These are phyloP conservation scores for Phlegmacium glaucopus DNA, from an alignment of 768 basidiomycete genomes.

Conservation along the genomic window DNA sequence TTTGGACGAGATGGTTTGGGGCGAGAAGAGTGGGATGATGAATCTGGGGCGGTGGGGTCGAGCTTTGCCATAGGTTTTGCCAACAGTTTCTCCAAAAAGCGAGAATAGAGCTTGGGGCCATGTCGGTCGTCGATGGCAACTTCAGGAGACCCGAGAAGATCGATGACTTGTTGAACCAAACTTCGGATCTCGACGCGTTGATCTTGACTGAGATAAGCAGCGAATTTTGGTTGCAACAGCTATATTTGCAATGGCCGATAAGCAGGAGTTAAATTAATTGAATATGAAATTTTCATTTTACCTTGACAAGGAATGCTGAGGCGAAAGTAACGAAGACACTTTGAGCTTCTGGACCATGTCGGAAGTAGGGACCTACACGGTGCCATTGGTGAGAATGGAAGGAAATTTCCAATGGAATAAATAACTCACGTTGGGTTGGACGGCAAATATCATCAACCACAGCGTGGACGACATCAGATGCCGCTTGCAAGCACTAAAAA, in stretches of 20 bases:
- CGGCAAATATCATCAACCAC: constrained; percentile 56
- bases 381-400: constrained; percentile 6
- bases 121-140: constrained; percentile 80
- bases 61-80: constrained; percentile 49
- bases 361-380: constrained; percentile 41
- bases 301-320: constrained; percentile 80
- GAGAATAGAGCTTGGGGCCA: constrained; percentile 76
- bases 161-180: constrained; percentile 62
- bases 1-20: constrained; percentile 12
- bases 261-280: neutral
- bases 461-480: constrained; percentile 59
- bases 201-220: constrained; percentile 53
- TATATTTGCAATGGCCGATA: constrained; percentile 18
- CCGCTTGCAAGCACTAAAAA: constrained; percentile 61
- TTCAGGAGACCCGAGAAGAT: constrained; percentile 64
- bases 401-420: neutral
- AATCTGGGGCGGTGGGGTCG: constrained; percentile 23
- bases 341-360: constrained; percentile 78
- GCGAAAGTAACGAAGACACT: constrained; percentile 80
- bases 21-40: constrained; percentile 10
- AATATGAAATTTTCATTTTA: constrained; percentile 19
- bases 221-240: constrained; percentile 79
- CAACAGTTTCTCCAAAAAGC: constrained; percentile 72
- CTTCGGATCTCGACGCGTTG: constrained; percentile 59
- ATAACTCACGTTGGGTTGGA: constrained; percentile 49